Conservation (phyloP, 176 grass and related monocot genomes). For the Oropetium thomaeum region DNA sequence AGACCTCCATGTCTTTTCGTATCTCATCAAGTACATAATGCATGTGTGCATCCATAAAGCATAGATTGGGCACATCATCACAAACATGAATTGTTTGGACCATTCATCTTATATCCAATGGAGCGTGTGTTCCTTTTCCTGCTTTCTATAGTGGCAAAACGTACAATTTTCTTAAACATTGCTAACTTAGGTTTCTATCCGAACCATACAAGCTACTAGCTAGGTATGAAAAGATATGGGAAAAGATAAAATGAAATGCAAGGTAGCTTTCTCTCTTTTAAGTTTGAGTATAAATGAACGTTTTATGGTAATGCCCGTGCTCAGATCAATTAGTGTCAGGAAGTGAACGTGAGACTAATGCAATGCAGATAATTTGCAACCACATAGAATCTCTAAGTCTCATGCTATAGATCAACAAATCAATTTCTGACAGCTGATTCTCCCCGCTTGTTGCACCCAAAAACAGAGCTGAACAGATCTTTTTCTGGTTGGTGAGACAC, state of each 20-base stretch:
- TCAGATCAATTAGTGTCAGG: not conserved
- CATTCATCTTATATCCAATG: constrained; percentile 28
- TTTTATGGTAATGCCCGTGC: constrained; percentile 6
- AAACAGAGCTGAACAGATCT: constrained; percentile 19
- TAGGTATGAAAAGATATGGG: not conserved
- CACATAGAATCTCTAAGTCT: not conserved
- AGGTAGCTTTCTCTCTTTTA: constrained; percentile 20
- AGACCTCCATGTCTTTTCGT: constrained; percentile 13
- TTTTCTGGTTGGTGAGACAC: constrained; percentile 39
- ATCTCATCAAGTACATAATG: constrained; percentile 36
- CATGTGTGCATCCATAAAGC: constrained; percentile 18
- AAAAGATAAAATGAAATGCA: constrained; percentile 1
- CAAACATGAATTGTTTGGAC: constrained; percentile 20
- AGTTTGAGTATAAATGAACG: not conserved
- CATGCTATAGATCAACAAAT: constrained; percentile 9
- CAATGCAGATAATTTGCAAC: not conserved
- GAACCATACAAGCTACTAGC: constrained; percentile 24
- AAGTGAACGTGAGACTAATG: not conserved
- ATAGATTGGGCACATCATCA: constrained; percentile 6
- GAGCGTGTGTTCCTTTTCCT: constrained; percentile 23
- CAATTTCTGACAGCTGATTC: not conserved
- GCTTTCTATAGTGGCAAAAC: constrained; percentile 28
- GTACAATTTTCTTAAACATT: constrained; percentile 40
- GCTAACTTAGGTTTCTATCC: constrained; percentile 34
- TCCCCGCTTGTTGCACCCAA: not conserved